phyloP scores from a whole-genome alignment of 495 filamentous ascomycete species.

The Apiosordaria backusii region DNA sequence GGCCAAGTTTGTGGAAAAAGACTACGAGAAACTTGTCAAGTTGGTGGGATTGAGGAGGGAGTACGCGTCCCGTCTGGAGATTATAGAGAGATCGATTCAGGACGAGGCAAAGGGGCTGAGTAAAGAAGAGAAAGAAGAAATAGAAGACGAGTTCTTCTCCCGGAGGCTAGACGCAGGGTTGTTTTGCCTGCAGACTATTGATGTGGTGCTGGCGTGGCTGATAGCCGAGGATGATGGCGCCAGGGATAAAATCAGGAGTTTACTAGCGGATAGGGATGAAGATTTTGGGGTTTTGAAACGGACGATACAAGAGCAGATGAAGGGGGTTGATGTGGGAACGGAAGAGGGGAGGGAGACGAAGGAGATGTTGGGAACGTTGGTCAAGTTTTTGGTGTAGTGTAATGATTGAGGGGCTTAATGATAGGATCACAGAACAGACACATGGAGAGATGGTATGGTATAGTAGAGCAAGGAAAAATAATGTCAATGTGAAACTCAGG shows the following conservation, averaged over 20 bases:
- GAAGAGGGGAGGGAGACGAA: constrained; percentile 56
- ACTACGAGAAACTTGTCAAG: constrained; percentile 78
- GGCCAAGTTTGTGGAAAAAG: constrained; percentile 93
- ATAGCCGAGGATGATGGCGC: constrained; percentile 86
- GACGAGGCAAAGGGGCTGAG: constrained; percentile 49
- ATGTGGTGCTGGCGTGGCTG: constrained; percentile 88
- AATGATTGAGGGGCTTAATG: constrained; percentile 16
- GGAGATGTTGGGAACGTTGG: constrained; percentile 68
- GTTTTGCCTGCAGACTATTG: constrained; percentile 80
- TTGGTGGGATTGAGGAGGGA: constrained; percentile 68
- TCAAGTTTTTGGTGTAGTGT: constrained; percentile 53
- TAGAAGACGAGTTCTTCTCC: constrained; percentile 67
- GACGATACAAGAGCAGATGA: constrained; percentile 68
- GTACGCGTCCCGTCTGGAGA: constrained; percentile 60
- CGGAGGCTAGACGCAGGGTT: constrained; percentile 81
- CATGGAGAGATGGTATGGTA: no score
- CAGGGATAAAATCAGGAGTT: constrained; percentile 56
- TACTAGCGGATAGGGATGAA: constrained; percentile 68
- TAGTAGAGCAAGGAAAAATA: neutral
- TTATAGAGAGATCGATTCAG: constrained; percentile 65
- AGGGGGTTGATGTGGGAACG: constrained; percentile 56
- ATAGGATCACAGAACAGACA: constrained; percentile 24
- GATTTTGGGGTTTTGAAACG: constrained; percentile 54
- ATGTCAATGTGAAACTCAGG: neutral
- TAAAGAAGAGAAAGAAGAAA: constrained; percentile 61